Base-by-base conservation (phyloP, 768 basidiomycete genomes). In the Suillus tomentosus region DNA sequence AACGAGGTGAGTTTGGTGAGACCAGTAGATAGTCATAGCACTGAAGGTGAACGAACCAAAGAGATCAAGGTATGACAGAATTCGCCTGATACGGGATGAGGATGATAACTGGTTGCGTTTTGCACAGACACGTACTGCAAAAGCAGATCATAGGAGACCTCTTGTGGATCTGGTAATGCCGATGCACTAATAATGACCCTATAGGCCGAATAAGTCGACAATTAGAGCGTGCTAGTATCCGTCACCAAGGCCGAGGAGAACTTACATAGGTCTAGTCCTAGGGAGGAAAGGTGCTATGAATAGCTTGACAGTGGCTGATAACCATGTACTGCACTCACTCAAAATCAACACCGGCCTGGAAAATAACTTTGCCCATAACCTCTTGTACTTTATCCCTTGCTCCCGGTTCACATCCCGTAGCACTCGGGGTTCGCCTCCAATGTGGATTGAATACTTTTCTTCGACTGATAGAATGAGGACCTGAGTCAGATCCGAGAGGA, bases 301-400 rank as follows among this genome's bases (percentile, higher is more conserved):
- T 48, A 42, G n/a, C 34, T n/a, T 58, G 60, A 56, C 67, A 57
- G 59, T 10, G 31, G 36, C 50, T 51, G 42, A 37, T 43, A 27
- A 53, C 57, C 58, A 40, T 50, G 27, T 59, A 57, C 27, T 6
- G 61, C 19, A 81, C 89, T 72, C 69, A 95, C 94, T 94, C 92
- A 67, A 87, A 94, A 77, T 95, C 94, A 63, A 94, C 90, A 2
- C 94, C 94, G 51, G 94, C 94, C 73, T 94, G 93, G 69, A 91
- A 94, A 53, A 95, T 92, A 78, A 95, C 80, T 73, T 80, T 86
- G 45, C 78, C 72, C 80, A 95, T 84, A 36, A 90, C 83, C 17
- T 87, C 84, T 66, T 91, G 87, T 14, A 92, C 74, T 65, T 77
- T 79, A 51, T 85, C 82, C 53, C 71, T 69, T 8, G 65, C 74